phyloP scores from a whole-genome alignment of 2,329 filamentous ascomycete species.

The Pleoardoris graminearum region DNA sequence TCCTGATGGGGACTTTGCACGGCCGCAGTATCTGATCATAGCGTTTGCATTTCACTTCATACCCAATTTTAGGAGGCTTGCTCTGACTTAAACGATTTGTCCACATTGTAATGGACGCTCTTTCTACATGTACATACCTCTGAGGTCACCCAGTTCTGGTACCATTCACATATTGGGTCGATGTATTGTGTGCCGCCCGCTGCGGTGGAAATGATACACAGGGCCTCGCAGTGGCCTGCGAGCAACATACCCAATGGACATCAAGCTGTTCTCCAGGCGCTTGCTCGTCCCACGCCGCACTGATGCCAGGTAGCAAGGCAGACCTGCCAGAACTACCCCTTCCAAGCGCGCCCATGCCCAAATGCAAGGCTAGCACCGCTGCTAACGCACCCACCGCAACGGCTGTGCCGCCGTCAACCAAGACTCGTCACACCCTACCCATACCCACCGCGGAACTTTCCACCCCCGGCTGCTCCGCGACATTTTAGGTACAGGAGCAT shows the following conservation, averaged over 20 bases:
- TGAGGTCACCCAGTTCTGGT: background rate
- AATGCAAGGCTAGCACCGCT: constrained; percentile 1
- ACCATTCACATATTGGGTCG: background rate
- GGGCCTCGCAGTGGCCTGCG: no score
- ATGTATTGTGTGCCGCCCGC: background rate
- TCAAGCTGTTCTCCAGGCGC: background rate
- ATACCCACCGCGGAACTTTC: no score
- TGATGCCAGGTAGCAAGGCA: background rate
- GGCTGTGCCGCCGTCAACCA: background rate
- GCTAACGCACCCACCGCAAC: background rate
- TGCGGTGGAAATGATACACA: background rate
- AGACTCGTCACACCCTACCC: no score
- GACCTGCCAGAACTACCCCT: background rate
- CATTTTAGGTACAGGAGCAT: no score
- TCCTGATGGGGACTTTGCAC: background rate
- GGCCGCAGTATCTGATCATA: background rate
- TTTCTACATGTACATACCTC: background rate
- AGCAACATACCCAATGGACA: background rate
- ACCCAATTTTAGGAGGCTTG: background rate
- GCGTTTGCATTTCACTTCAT: background rate
- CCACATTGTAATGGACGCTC: background rate
- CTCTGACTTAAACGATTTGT: background rate
- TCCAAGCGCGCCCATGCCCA: background rate
- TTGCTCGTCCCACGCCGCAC: background rate
- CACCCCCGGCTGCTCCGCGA: background rate